Evolutionary conservation across 1,139 yeast genomes (phyloP).

Genomic region (Yamadazyma songkhlaensis): DNA sequence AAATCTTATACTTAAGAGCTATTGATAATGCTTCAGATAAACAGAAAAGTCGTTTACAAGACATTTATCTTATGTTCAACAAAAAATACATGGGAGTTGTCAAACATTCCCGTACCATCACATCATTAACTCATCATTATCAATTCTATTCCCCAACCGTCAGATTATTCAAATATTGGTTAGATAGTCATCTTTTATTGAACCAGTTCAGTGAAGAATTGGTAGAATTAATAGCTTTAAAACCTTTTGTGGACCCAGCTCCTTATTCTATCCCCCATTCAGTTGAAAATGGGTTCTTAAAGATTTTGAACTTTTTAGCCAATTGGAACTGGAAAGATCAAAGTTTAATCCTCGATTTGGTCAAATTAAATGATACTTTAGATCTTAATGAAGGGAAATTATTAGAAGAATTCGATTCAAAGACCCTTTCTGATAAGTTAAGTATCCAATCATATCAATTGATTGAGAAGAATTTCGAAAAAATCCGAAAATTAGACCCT

Average conservation of each 20-base stretch:
- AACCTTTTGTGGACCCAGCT: slow-evolving; percentile 83
- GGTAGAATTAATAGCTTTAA: slow-evolving; percentile 76
- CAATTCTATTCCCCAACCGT: slow-evolving; percentile 78
- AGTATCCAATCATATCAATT: slow-evolving; percentile 60
- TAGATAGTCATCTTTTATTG: slow-evolving; percentile 66
- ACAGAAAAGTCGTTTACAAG: slow-evolving; percentile 58
- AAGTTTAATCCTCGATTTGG: slow-evolving; percentile 73
- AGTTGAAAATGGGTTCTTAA: slow-evolving; percentile 75
- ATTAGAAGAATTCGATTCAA: slow-evolving; percentile 6
- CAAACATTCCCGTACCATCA: slow-evolving; percentile 80
- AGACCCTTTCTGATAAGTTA: slow-evolving; percentile 55
- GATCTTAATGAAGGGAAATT: slow-evolving; percentile 4
- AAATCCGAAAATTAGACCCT: slow-evolving; percentile 75
- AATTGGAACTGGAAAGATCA: slow-evolving; percentile 95
- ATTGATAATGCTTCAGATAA: slow-evolving; percentile 55
- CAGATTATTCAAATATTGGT: slow-evolving; percentile 84
- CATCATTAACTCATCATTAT: slow-evolving; percentile 67
- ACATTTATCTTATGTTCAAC: slow-evolving; percentile 61
- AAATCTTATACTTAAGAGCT: slow-evolving; percentile 66
- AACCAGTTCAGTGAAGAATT: slow-evolving; percentile 74
- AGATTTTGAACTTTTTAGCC: slow-evolving; percentile 67
- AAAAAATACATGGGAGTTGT: slow-evolving; percentile 66
- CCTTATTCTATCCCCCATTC: slow-evolving; percentile 81
- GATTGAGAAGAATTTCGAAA: slow-evolving; percentile 61
- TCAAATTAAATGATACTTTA: slow-evolving; percentile 43